A percentile compares a stretch with the other conserved stretches of the same genome.
Evolutionary conservation across 2,329 filamentous ascomycete genomes (phyloP).

Genomic region (Curvularia verruculosa): DNA sequence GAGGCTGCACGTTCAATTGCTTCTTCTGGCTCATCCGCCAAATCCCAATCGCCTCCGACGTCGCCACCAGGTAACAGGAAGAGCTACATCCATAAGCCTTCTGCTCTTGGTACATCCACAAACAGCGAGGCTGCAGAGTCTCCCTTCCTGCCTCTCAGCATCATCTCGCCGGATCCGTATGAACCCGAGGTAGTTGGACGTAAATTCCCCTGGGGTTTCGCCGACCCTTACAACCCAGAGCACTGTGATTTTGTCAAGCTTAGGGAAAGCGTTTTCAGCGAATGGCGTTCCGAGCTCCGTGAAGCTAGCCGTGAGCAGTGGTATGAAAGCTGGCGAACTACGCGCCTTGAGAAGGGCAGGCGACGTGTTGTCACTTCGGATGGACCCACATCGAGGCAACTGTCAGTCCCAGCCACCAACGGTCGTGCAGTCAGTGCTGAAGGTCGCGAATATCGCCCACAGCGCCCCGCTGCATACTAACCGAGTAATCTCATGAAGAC

Average conservation of each 20-base stretch:
- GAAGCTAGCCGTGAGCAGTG: constrained; percentile 89
- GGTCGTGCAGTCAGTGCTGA: constrained; percentile 46
- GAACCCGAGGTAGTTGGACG: constrained; percentile 80
- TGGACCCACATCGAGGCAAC: constrained; percentile 33
- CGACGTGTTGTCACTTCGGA: constrained; percentile 40
- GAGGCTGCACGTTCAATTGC: constrained; percentile 43
- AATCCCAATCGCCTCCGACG: constrained; percentile 41
- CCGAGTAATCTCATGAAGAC: not conserved
- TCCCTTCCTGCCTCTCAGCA: constrained; percentile 84
- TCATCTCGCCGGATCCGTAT: constrained; percentile 92
- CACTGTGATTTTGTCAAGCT: constrained; percentile 94
- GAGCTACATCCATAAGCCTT: constrained; percentile 50
- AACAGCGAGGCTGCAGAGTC: constrained; percentile 51
- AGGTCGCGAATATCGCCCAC: constrained; percentile 34
- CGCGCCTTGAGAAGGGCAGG: constrained; percentile 48
- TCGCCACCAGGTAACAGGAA: constrained; percentile 42
- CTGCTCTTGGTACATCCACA: constrained; percentile 49
- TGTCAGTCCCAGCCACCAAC: constrained; percentile 34
- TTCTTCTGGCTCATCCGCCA: constrained; percentile 41
- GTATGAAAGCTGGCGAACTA: constrained; percentile 94
- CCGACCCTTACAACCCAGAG: constrained; percentile 85
- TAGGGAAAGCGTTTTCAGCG: constrained; percentile 88
- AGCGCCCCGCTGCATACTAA: constrained; percentile 31
- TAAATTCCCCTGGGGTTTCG: constrained; percentile 95
- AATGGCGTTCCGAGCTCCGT: constrained; percentile 90